These are phyloP conservation scores for Nadsonia starkeyi-henricii DNA, from an alignment of 1,139 yeast genomes.

Conservation along the genomic window DNA sequence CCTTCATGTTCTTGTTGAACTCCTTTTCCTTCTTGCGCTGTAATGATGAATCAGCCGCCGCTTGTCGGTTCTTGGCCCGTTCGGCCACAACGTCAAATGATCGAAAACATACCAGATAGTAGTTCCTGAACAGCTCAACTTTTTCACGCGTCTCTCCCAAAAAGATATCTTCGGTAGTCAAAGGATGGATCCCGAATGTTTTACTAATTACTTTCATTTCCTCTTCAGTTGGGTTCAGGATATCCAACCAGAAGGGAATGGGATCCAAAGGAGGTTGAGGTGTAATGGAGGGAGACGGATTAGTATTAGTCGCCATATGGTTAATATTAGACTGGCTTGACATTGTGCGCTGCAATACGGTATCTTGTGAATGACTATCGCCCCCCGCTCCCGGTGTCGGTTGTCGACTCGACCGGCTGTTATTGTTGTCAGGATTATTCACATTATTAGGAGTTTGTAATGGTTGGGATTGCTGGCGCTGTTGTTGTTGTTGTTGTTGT, in stretches of 20 bases:
- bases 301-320: neutral
- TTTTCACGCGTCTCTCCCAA: constrained; percentile 91
- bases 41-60: neutral
- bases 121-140: constrained; percentile 79
- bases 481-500: too few relatives aligned
- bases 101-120: constrained; percentile 85
- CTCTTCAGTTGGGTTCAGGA: constrained; percentile 84
- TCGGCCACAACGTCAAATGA: constrained; percentile 53
- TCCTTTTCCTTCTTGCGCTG: neutral
- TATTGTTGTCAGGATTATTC: neutral
- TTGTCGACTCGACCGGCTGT: neutral
- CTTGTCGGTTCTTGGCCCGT: neutral
- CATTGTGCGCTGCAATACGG: too few relatives aligned
- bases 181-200: constrained; percentile 87
- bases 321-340: neutral
- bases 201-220: constrained; percentile 90
- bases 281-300: constrained; percentile 1
- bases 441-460: neutral
- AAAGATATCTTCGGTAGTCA: constrained; percentile 91
- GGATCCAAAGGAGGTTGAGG: constrained; percentile 11
- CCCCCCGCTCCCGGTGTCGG: neutral
- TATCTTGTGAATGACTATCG: too few relatives aligned
- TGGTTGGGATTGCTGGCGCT: too few relatives aligned
- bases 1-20: neutral
- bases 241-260: constrained; percentile 80